Conservation (phyloP, 495 filamentous ascomycete species). For the Penicillium longicatenatum region DNA sequence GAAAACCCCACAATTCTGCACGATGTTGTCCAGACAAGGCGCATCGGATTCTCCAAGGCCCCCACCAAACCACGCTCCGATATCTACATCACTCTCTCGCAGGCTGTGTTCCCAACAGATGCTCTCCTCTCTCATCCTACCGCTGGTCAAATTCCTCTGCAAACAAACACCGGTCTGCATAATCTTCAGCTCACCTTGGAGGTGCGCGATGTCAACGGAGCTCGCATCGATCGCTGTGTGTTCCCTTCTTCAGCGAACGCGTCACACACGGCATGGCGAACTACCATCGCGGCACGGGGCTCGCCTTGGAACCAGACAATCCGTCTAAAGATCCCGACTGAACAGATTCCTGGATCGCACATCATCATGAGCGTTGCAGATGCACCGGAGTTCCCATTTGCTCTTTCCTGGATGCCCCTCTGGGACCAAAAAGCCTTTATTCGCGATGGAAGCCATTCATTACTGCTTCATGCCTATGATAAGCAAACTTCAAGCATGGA, state of each 20-base stretch:
- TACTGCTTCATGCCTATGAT: slow-evolving; percentile 86
- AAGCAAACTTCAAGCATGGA: slow-evolving; percentile 71
- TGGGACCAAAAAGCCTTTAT: slow-evolving; percentile 94
- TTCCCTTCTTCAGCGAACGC: slow-evolving; percentile 79
- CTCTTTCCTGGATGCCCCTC: slow-evolving; percentile 87
- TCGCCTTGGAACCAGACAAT: slow-evolving; percentile 87
- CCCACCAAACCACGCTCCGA: slow-evolving; percentile 86
- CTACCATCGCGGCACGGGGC: slow-evolving; percentile 74
- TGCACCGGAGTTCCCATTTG: slow-evolving; percentile 82
- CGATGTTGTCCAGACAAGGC: slow-evolving; percentile 72
- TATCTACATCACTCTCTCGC: slow-evolving; percentile 85
- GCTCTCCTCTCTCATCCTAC: slow-evolving; percentile 79
- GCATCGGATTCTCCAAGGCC: slow-evolving; percentile 94
- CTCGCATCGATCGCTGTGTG: slow-evolving; percentile 83
- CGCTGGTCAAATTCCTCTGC: slow-evolving; percentile 71
- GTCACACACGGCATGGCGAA: slow-evolving; percentile 81
- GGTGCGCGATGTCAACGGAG: slow-evolving; percentile 74
- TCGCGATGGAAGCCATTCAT: slow-evolving; percentile 77
- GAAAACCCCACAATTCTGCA: slow-evolving; percentile 88
- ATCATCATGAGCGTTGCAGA: slow-evolving; percentile 87
- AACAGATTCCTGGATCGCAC: slow-evolving; percentile 82
- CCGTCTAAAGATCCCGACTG: slow-evolving; percentile 73
- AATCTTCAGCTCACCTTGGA: slow-evolving; percentile 91
- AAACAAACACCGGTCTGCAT: slow-evolving; percentile 57
- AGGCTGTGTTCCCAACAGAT: slow-evolving; percentile 72